Percentiles rank a stretch among this genome's conserved stretches.
These are phyloP conservation scores for Butyriboletus regius DNA, from an alignment of 1,284 basidiomycete species.

Conservation along the genomic window DNA sequence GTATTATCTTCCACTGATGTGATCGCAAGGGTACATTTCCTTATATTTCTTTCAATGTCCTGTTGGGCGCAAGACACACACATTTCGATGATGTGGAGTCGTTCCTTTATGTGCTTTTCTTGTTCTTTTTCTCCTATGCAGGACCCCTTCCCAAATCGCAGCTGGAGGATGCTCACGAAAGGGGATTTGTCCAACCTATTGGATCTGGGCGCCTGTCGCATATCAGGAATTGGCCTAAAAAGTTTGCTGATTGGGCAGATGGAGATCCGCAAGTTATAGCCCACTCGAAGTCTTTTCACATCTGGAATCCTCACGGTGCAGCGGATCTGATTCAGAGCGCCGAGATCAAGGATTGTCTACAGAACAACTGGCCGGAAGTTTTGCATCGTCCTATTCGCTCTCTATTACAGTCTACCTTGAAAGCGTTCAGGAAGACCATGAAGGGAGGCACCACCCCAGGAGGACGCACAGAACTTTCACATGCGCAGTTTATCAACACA, in stretches of 20 bases:
- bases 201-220: background rate
- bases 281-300: no score
- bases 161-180: background rate
- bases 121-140: conserved; percentile 10
- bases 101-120: conserved; percentile 11
- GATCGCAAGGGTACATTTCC: conserved; percentile 5
- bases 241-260: conserved; percentile 4
- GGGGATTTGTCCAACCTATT: background rate
- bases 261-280: background rate
- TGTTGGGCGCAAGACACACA: background rate
- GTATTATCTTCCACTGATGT: no score
- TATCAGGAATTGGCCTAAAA: conserved; percentile 1
- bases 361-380: no score
- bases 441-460: no score
- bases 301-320: no score
- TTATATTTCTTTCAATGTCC: background rate
- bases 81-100: conserved; percentile 15
- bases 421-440: no score
- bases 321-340: no score
- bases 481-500: no score
- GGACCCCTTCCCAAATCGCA: background rate
- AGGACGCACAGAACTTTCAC: no score
- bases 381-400: no score
- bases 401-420: no score
- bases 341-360: no score